These are phyloP conservation scores for Eucalyptus curtisii DNA, from an alignment of 345 rosid species.

Conservation along the genomic window DNA sequence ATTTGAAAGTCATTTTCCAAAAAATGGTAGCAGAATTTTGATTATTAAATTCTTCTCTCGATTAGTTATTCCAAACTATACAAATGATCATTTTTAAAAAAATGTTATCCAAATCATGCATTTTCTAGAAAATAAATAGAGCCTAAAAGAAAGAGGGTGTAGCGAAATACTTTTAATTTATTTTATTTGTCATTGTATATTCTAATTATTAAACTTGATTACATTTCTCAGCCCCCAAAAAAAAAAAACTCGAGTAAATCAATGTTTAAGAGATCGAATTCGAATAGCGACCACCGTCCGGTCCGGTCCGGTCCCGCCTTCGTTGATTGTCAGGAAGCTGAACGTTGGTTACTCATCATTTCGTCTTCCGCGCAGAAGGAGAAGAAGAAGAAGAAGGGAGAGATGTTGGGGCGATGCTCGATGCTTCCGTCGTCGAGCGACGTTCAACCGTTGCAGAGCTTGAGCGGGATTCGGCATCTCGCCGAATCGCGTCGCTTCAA, in stretches of 20 bases:
- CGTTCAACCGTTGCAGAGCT: conserved; percentile 34
- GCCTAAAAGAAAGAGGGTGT: background rate
- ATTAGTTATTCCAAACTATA: accelerated
- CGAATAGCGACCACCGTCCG: background rate
- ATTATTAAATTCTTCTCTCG: too few relatives aligned
- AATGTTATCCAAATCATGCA: accelerated
- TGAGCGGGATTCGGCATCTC: conserved; percentile 50
- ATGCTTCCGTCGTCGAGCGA: conserved; percentile 11
- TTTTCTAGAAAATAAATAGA: accelerated
- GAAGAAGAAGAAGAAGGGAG: too few relatives aligned
- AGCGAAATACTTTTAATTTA: background rate
- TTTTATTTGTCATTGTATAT: background rate
- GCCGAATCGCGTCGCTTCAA: conserved; percentile 71
- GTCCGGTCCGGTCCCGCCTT: background rate
- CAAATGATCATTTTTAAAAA: accelerated
- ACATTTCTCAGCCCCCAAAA: background rate
- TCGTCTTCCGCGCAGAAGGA: background rate
- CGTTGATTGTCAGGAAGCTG: background rate
- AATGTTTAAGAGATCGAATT: background rate
- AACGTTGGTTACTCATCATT: background rate
- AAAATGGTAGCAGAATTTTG: too few relatives aligned
- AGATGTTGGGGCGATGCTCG: conserved; percentile 20
- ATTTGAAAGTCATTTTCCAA: accelerated
- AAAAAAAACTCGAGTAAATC: background rate
- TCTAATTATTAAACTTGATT: background rate